These are phyloP conservation scores for Tuber brumale DNA, from an alignment of 495 filamentous ascomycete species.

Conservation along the genomic window DNA sequence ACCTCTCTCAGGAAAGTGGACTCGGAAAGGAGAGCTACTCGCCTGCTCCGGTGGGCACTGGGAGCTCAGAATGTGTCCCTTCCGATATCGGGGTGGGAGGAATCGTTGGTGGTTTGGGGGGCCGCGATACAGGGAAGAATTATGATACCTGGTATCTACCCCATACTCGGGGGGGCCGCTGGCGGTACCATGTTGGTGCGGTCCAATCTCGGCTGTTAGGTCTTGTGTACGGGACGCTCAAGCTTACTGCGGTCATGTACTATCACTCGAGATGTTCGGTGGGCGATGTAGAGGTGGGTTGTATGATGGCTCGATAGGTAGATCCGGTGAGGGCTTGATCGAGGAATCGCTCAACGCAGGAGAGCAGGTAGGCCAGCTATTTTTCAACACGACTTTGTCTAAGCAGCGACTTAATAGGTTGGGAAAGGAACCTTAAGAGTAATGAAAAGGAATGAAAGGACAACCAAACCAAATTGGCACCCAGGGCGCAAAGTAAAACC, in stretches of 20 bases:
- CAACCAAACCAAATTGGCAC: too few species aligned
- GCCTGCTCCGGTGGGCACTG: neutral
- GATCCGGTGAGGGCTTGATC: too few species aligned
- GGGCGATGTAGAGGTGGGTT: too few species aligned
- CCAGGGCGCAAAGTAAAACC: too few species aligned
- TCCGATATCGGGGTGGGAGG: neutral
- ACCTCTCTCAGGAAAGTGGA: neutral
- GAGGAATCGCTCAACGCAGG: too few species aligned
- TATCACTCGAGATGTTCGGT: neutral
- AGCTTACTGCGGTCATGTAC: neutral
- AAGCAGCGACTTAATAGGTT: too few species aligned
- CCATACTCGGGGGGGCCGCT: neutral
- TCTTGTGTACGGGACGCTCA: too few species aligned
- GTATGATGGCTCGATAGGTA: too few species aligned
- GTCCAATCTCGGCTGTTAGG: neutral
- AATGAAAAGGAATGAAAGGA: too few species aligned
- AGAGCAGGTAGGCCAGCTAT: too few species aligned
- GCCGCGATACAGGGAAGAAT: neutral
- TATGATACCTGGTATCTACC: neutral
- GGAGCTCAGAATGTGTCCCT: neutral
- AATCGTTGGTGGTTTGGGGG: neutral
- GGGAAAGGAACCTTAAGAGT: too few species aligned
- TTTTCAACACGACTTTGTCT: too few species aligned
- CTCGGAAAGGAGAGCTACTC: neutral
- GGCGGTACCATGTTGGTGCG: neutral